These are phyloP conservation scores for Tephrocybe sp. DNA, from an alignment of 768 basidiomycete species.

Conservation along the genomic window DNA sequence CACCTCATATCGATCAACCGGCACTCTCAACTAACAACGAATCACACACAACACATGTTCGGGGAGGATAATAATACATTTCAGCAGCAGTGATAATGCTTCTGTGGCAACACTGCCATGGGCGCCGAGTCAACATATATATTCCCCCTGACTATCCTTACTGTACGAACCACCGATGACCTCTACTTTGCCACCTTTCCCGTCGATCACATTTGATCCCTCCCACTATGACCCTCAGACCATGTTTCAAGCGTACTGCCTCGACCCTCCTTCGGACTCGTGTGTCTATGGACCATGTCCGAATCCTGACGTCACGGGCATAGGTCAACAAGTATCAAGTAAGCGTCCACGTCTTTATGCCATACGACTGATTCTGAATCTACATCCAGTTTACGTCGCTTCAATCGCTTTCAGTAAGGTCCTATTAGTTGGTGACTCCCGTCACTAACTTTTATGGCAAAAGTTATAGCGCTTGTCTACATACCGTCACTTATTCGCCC, in stretches of 20 bases:
- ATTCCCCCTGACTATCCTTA: too few relatives aligned
- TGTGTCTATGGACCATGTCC: background rate
- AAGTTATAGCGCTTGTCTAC: background rate
- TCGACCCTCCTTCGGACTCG: background rate
- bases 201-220: background rate
- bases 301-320: slow-evolving; percentile 2
- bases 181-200: background rate
- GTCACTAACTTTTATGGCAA: background rate
- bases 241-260: background rate
- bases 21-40: too few relatives aligned
- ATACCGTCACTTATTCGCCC: background rate
- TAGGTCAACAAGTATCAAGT: slow-evolving; percentile 3
- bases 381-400: background rate
- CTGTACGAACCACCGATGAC: too few relatives aligned
- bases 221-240: too few relatives aligned
- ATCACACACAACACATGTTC: too few relatives aligned
- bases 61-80: too few relatives aligned
- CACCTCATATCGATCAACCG: too few relatives aligned
- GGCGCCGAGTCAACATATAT: too few relatives aligned
- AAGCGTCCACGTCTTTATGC: background rate
- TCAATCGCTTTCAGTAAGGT: background rate
- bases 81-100: too few relatives aligned
- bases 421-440: background rate
- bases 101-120: too few relatives aligned
- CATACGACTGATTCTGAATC: too few relatives aligned